Base-by-base conservation (phyloP, 345 rosid genomes). In the Streptanthus diversifolius region DNA sequence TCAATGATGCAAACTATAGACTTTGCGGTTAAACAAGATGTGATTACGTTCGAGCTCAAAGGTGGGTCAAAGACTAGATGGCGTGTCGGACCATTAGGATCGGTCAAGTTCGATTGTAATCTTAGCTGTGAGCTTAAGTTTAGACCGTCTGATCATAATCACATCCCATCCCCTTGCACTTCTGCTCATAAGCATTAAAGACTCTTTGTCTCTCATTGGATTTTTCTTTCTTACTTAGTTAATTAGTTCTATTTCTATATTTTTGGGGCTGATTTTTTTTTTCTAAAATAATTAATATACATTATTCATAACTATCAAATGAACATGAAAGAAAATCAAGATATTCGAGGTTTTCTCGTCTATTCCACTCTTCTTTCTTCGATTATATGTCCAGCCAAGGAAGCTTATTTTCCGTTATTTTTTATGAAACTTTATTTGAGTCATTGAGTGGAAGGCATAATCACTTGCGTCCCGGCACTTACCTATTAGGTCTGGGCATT, bases 31-130 rank as follows among this genome's bases (percentile, higher is more conserved):
- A 86, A 81, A 44, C 58, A 63, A 39, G 90, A 95, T 77, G 37
- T 44, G 9, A 74, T 90, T 29, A 67, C 30, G n/a, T 92, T 92
- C 57, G 83, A 80, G 33, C 68, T 95, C 57, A 82, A 82, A 77
- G 98, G 99, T 19, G 79, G 75, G 7, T 75, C 87, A 2, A 80
- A 68, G 68, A 76, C 90, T n/a, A 76, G 84, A 47, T 95, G 99
- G 97, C 77, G 86, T 53, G 80, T 92, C 0, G 92, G 92, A 21
- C 80, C 48, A 19, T 72, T 95, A 43, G 98, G 98, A 0, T 87
- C 97, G 1, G 73, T 85, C 33, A 71, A 65, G 73, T 88, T 84
- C 70, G 67, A 35, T 55, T 83, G 86, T 70, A 79, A 36, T 65
- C 81, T 95, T 81, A 51, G 78, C 27, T 95, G 99, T 58, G 33